Evolutionary conservation across 2,329 filamentous ascomycete species (phyloP).

Genomic region (Capronia americana): DNA sequence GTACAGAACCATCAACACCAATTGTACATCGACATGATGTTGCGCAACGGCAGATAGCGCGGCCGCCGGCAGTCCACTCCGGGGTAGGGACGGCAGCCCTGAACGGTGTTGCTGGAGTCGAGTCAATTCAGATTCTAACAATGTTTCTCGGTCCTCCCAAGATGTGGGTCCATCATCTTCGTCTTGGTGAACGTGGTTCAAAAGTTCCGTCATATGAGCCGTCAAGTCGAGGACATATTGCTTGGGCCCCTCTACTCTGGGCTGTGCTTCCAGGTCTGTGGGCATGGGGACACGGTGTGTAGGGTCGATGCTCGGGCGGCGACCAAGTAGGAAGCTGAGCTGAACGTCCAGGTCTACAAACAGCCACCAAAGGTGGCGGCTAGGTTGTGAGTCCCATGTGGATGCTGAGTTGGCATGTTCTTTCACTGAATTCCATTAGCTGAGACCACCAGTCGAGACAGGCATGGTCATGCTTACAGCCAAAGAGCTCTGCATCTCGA

Average conservation of each 20-base stretch:
- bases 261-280: not conserved
- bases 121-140: constrained; percentile 16
- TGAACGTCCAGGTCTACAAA: constrained; percentile 31
- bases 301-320: constrained; percentile 24
- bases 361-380: constrained; percentile 34
- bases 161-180: not conserved
- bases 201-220: constrained; percentile 23
- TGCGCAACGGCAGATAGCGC: constrained; percentile 20
- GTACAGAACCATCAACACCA: constrained; percentile 29
- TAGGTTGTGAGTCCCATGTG: constrained; percentile 9
- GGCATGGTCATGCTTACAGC: constrained; percentile 23
- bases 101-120: constrained; percentile 23
- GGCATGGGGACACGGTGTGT: constrained; percentile 18
- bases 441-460: not conserved
- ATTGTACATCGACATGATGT: constrained; percentile 31
- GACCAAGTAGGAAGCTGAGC: constrained; percentile 35
- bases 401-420: not conserved
- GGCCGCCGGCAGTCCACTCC: constrained; percentile 17
- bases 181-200: constrained; percentile 16
- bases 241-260: constrained; percentile 18
- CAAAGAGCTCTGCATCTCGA: constrained; percentile 29
- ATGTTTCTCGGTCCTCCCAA: constrained; percentile 8
- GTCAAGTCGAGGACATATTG: constrained; percentile 23
- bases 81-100: constrained; percentile 22
- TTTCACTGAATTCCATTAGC: not conserved